phyloP scores from a whole-genome alignment of 768 basidiomycete genomes.

The Boletus rubropictus region DNA sequence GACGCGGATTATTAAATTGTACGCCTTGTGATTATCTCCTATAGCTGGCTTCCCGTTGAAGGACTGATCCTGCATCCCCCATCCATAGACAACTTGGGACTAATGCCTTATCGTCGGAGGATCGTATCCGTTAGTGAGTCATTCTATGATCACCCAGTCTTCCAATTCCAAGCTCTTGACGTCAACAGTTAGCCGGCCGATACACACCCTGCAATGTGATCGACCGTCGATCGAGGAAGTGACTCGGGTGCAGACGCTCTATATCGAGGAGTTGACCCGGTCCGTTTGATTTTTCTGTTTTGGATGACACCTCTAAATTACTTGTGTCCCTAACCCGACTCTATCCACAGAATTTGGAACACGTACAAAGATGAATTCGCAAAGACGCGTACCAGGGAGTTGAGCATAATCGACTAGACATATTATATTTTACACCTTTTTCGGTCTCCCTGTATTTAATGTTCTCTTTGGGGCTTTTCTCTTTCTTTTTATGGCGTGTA shows the following conservation, averaged over 20 bases:
- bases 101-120: conserved; percentile 92
- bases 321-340: conserved; percentile 1
- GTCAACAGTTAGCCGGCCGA: conserved; percentile 76
- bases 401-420: conserved; percentile 66
- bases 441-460: not conserved
- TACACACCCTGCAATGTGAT: conserved; percentile 68
- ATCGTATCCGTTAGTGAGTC: conserved; percentile 95
- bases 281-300: conserved; percentile 32
- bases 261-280: conserved; percentile 91
- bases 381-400: conserved; percentile 68
- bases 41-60: not conserved
- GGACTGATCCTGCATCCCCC: not conserved
- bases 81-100: conserved; percentile 76
- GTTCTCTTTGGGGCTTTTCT: not conserved
- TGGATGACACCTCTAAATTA: not conserved
- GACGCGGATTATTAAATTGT: conserved; percentile 94
- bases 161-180: not conserved
- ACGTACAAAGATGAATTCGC: conserved; percentile 94
- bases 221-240: conserved; percentile 82
- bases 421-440: not conserved
- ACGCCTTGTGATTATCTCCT: conserved; percentile 22
- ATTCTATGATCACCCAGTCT: not conserved
- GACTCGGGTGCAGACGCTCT: conserved; percentile 69
- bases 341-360: conserved; percentile 76
- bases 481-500: not conserved